Percentiles rank a stretch among this genome's conserved stretches.
Evolutionary conservation across 169 alveolate genomes (phyloP).

Genomic region (Plasmodium knowlesi): DNA sequence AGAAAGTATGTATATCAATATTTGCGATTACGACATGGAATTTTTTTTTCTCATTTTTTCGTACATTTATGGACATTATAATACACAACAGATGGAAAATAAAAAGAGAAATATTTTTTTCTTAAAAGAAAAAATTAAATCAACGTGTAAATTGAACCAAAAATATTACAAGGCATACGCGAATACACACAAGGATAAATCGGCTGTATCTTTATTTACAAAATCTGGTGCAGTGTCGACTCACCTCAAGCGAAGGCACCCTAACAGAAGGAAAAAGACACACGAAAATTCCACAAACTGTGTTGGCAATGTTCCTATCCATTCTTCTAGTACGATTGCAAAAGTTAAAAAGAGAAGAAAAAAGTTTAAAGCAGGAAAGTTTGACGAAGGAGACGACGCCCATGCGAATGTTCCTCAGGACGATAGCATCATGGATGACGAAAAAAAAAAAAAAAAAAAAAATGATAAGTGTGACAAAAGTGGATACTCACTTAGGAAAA

Average conservation of each 20-base stretch:
- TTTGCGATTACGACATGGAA: conserved; percentile 73
- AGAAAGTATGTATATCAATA: conserved; percentile 43
- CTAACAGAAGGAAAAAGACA: background rate
- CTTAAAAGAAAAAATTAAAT: conserved; percentile 65
- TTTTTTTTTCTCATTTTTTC: conserved; percentile 53
- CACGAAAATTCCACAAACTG: background rate
- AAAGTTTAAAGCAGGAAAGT: background rate
- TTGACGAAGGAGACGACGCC: background rate
- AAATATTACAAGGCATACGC: conserved; percentile 6
- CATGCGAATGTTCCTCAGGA: background rate
- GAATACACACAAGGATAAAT: background rate
- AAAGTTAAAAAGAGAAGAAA: background rate
- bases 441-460: conserved; percentile 11
- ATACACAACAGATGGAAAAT: conserved; percentile 5
- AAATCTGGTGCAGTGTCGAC: background rate
- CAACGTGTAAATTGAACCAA: conserved; percentile 17
- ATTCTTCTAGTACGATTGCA: background rate
- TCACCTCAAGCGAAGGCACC: background rate
- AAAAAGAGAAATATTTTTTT: conserved; percentile 47
- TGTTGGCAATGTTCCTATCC: background rate
- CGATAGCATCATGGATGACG: background rate
- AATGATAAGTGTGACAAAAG: background rate
- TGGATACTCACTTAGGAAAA: background rate
- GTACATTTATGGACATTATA: conserved; percentile 47
- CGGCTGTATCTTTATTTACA: background rate